These are phyloP conservation scores for Diplotaxis tenuifolia DNA, from an alignment of 345 rosid species.

Conservation along the genomic window DNA sequence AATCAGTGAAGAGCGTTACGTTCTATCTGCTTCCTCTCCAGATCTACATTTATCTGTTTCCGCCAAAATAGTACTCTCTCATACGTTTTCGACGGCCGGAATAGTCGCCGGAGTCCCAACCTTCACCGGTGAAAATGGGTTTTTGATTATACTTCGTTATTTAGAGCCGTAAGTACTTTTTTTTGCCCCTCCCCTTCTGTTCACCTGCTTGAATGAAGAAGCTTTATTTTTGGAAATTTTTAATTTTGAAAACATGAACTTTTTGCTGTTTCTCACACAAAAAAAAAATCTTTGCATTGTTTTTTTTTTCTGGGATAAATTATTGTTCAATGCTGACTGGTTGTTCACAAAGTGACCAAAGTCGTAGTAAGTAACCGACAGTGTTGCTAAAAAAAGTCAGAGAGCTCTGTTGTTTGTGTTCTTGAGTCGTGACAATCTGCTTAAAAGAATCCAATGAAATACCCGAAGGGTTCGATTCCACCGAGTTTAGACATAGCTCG, in stretches of 20 bases:
- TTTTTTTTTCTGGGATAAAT: not conserved
- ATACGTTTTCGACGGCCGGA: not conserved
- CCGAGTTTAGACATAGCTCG: not conserved
- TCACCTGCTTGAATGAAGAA: constrained; percentile 2
- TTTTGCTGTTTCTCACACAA: constrained; percentile 9
- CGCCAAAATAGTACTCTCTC: not conserved
- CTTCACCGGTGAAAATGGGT: constrained; percentile 5
- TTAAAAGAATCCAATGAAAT: not conserved
- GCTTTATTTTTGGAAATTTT: not conserved
- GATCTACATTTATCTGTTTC: constrained; percentile 27
- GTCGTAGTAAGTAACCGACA: constrained; percentile 31
- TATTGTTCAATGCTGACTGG: not conserved
- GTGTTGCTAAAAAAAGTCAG: constrained; percentile 20
- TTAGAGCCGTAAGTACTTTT: not conserved
- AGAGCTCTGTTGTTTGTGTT: constrained; percentile 12
- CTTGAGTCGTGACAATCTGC: constrained; percentile 10
- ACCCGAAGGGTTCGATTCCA: not conserved
- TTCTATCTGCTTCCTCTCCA: constrained; percentile 11
- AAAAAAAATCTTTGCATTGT: not conserved
- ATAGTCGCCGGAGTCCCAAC: constrained; percentile 7
- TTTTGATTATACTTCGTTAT: not conserved
- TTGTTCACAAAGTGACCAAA: constrained; percentile 17
- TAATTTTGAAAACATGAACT: not conserved
- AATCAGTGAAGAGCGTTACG: constrained; percentile 6
- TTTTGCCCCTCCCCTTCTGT: not conserved